Conservation (phyloP, 164 flowering plant genomes). For the Houttuynia cordata region DNA sequence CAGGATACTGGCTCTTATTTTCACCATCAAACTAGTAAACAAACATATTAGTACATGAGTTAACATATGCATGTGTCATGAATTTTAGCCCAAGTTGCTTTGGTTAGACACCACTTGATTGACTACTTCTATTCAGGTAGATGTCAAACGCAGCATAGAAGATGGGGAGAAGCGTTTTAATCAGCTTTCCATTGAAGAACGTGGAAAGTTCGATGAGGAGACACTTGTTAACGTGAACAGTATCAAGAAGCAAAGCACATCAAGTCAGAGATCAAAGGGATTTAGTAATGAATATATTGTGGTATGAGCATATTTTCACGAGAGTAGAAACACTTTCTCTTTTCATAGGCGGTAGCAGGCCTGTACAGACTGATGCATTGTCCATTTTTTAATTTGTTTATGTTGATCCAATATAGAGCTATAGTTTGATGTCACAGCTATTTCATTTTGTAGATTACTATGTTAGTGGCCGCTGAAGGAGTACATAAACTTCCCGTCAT, state of each 20-base stretch:
- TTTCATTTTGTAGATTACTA: slow-evolving; percentile 46
- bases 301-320: slow-evolving; percentile 28
- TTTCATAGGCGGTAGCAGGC: no score
- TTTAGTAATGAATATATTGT: slow-evolving; percentile 90
- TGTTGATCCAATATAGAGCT: background rate
- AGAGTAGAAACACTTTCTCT: background rate
- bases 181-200: slow-evolving; percentile 85
- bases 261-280: slow-evolving; percentile 42
- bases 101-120: no score
- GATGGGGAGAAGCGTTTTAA: slow-evolving; percentile 84
- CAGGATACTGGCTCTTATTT: background rate
- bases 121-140: slow-evolving; percentile 35
- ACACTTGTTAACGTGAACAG: slow-evolving; percentile 92
- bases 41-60: no score
- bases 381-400: background rate
- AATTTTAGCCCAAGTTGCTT: no score
- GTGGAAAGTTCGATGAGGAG: slow-evolving; percentile 95
- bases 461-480: slow-evolving; percentile 90
- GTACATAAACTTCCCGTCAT: slow-evolving; percentile 61
- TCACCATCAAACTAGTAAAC: no score
- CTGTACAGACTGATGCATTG: background rate
- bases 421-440: background rate
- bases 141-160: slow-evolving; percentile 58
- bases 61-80: no score
- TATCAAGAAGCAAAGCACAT: slow-evolving; percentile 51